phyloP scores from a whole-genome alignment of 805 yeast genomes.

The Candida ipomoeae region DNA sequence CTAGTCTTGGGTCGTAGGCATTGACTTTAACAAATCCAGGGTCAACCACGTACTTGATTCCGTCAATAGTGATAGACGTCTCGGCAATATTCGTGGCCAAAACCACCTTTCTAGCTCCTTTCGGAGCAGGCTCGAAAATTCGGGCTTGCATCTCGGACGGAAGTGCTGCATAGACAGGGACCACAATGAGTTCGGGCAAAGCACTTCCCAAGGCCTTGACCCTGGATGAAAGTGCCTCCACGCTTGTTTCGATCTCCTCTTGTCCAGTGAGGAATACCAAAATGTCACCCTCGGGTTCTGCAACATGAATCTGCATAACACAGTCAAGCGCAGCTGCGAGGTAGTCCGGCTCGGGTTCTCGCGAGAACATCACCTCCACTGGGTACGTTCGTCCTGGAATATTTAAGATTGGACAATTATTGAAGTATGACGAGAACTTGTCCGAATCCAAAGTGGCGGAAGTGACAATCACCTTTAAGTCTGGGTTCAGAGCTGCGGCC shows the following conservation, averaged over 20 bases:
- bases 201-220: slow-evolving; percentile 60
- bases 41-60: slow-evolving; percentile 85
- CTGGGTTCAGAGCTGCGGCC: slow-evolving; percentile 66
- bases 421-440: slow-evolving; percentile 79
- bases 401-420: slow-evolving; percentile 71
- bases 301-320: slow-evolving; percentile 78
- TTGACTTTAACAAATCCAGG: slow-evolving; percentile 93
- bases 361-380: slow-evolving; percentile 77
- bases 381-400: slow-evolving; percentile 92
- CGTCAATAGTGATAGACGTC: slow-evolving; percentile 94
- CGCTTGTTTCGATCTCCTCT: slow-evolving; percentile 89
- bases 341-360: slow-evolving; percentile 83
- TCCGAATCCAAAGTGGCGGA: slow-evolving; percentile 90
- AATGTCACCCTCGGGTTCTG: slow-evolving; percentile 76
- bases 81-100: slow-evolving; percentile 97
- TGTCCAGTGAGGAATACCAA: slow-evolving; percentile 86
- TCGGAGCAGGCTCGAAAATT: slow-evolving; percentile 87
- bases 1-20: slow-evolving; percentile 80
- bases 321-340: slow-evolving; percentile 79
- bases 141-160: slow-evolving; percentile 87
- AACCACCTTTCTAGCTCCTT: slow-evolving; percentile 79
- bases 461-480: slow-evolving; percentile 74
- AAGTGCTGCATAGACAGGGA: slow-evolving; percentile 87
- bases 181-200: slow-evolving; percentile 62
- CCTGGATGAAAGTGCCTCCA: slow-evolving; percentile 65